A percentile compares a stretch with the other conserved stretches of the same genome.
These are phyloP conservation scores for Gryganskiella cystojenkinii DNA, from an alignment of 192 early-diverging fungal species.

Conservation along the genomic window DNA sequence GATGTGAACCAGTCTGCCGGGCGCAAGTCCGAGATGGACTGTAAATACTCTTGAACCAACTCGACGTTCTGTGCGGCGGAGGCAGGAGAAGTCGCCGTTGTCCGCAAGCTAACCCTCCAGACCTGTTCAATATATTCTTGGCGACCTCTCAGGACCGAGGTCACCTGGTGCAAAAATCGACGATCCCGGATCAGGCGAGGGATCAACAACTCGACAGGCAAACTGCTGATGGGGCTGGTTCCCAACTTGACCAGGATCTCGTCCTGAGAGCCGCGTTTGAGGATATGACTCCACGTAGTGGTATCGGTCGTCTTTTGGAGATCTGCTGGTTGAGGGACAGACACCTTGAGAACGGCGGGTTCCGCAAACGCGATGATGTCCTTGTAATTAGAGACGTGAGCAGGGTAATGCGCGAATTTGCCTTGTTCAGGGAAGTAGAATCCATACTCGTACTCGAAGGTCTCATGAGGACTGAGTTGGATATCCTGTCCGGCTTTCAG, in stretches of 20 bases:
- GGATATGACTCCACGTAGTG: conserved; percentile 20
- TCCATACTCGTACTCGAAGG: conserved; percentile 45
- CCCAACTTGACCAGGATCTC: conserved; percentile 24
- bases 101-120: conserved; percentile 48
- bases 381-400: conserved; percentile 44
- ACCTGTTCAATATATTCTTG: conserved; percentile 31
- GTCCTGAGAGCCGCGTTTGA: conserved; percentile 25
- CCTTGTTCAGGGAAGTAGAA: conserved; percentile 64
- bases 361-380: conserved; percentile 30
- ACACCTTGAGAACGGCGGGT: conserved; percentile 23
- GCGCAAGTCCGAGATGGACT: neutral
- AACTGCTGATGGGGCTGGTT: conserved; percentile 14
- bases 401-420: conserved; percentile 48
- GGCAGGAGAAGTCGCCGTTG: neutral
- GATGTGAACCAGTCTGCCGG: conserved; percentile 45
- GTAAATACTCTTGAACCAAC: conserved; percentile 45
- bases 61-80: conserved; percentile 16
- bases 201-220: conserved; percentile 15
- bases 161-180: conserved; percentile 30
- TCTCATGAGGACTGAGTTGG: conserved; percentile 11
- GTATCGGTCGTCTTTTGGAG: conserved; percentile 18
- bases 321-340: conserved; percentile 18
- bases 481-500: conserved; percentile 36
- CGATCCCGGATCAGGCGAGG: conserved; percentile 31
- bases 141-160: conserved; percentile 29